These are phyloP conservation scores for Candida schatavii DNA, from an alignment of 805 yeast genomes.

Conservation along the genomic window DNA sequence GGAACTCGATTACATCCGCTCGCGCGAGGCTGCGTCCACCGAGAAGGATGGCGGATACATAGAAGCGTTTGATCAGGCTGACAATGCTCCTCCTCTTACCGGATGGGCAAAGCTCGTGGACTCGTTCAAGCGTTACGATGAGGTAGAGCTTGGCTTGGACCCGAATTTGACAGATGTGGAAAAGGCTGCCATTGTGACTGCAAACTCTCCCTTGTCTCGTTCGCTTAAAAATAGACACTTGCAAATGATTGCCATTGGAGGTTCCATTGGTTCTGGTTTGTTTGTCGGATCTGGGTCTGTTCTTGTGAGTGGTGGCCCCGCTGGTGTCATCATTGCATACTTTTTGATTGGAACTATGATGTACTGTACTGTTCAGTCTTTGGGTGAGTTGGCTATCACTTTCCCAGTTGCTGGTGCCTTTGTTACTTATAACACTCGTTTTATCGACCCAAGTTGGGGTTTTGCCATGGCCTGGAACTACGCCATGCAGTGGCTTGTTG, in stretches of 20 bases:
- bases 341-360: conserved; percentile 55
- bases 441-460: conserved; percentile 60
- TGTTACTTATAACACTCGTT: conserved; percentile 55
- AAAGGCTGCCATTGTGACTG: conserved; percentile 39
- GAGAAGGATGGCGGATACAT: conserved; percentile 38
- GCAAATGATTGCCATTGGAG: conserved; percentile 81
- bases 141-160: conserved; percentile 40
- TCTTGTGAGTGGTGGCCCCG: conserved; percentile 70
- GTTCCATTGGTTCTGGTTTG: conserved; percentile 81
- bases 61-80: conserved; percentile 20
- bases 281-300: conserved; percentile 72
- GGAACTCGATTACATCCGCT: conserved; percentile 39
- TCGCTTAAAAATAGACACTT: conserved; percentile 62
- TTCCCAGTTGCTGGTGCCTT: conserved; percentile 69
- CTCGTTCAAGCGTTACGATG: conserved; percentile 31
- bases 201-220: conserved; percentile 50
- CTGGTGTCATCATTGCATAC: conserved; percentile 61
- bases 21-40: conserved; percentile 30
- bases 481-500: conserved; percentile 52
- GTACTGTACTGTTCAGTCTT: conserved; percentile 55
- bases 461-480: conserved; percentile 57
- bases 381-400: conserved; percentile 61
- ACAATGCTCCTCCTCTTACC: conserved; percentile 7
- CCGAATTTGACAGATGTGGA: conserved; percentile 24
- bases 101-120: conserved; percentile 24